Evolutionary conservation across 78 protist genomes (phyloP).

Genomic region (Chrysochromulina tobinii): DNA sequence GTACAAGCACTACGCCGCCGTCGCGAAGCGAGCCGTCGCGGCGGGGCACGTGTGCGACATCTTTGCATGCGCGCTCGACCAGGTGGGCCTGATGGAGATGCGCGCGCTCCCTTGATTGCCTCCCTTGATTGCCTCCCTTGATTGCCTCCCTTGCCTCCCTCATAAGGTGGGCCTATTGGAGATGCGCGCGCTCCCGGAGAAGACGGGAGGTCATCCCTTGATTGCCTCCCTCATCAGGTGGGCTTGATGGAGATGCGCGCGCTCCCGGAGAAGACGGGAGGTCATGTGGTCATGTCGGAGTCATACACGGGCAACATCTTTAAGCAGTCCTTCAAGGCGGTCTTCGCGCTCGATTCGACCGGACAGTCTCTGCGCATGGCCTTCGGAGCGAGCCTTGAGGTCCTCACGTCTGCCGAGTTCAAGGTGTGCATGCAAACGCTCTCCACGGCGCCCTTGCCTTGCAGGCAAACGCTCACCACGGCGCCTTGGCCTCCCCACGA

Average conservation of each 20-base stretch:
- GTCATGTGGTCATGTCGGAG: conserved; percentile 85
- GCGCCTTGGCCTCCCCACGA: conserved; percentile 45
- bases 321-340: conserved; percentile 64
- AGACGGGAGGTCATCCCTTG: conserved; percentile 63
- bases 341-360: conserved; percentile 48
- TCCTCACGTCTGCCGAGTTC: conserved; percentile 14
- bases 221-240: background rate
- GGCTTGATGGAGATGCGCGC: conserved; percentile 87
- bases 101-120: too few relatives aligned
- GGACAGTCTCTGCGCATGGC: conserved; percentile 60
- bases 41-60: conserved; percentile 84
- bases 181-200: background rate
- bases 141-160: too few relatives aligned
- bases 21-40: conserved; percentile 66
- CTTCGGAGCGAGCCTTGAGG: conserved; percentile 76
- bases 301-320: conserved; percentile 78
- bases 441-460: background rate
- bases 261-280: conserved; percentile 68
- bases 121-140: too few relatives aligned
- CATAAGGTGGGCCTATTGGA: conserved; percentile 61
- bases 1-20: conserved; percentile 52
- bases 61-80: conserved; percentile 86
- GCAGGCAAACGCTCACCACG: background rate
- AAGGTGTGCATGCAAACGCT: background rate
- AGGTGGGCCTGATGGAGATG: conserved; percentile 30